A percentile compares a stretch with the other conserved stretches of the same genome.
Evolutionary conservation across 2,329 filamentous ascomycete species (phyloP).

Genomic region (Aspergillus sp.): DNA sequence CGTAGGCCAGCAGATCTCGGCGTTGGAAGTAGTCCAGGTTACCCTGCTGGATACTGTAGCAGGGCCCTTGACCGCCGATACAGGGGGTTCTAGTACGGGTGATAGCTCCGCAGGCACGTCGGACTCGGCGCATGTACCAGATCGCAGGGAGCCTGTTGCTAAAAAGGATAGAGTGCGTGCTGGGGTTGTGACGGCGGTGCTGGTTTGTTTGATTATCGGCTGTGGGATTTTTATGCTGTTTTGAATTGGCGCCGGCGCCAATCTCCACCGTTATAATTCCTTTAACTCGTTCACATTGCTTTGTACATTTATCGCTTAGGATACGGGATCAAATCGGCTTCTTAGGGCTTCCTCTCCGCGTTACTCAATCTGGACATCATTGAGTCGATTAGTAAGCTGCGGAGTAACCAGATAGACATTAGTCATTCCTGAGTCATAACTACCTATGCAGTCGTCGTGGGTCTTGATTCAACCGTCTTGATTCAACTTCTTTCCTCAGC

Average conservation of each 20-base stretch:
- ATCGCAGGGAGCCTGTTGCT: conserved; percentile 18
- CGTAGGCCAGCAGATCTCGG: conserved; percentile 33
- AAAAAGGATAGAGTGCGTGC: conserved; percentile 21
- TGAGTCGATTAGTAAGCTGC: too few relatives aligned
- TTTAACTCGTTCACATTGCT: too few relatives aligned
- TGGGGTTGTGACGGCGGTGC: conserved; percentile 21
- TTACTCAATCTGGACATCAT: not conserved
- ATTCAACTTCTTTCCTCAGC: too few relatives aligned
- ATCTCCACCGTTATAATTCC: too few relatives aligned
- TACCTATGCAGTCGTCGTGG: too few relatives aligned
- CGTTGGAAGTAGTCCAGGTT: conserved; percentile 51
- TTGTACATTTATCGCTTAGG: too few relatives aligned
- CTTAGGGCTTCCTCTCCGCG: not conserved
- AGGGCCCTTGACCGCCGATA: conserved; percentile 37
- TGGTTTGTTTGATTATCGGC: conserved; percentile 13
- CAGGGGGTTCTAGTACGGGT: conserved; percentile 49
- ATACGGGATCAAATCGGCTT: too few relatives aligned
- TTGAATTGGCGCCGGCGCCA: not conserved
- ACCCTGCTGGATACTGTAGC: conserved; percentile 38
- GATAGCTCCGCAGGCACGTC: conserved; percentile 29
- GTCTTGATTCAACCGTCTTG: too few relatives aligned
- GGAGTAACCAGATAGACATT: too few relatives aligned
- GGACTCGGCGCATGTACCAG: conserved; percentile 7
- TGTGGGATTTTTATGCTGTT: conserved; percentile 1
- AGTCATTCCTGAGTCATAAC: too few relatives aligned